Evolutionary conservation across 371 early-diverging fungal genomes (phyloP).

Genomic region (Ecytonucleospora hepatopenaei): DNA sequence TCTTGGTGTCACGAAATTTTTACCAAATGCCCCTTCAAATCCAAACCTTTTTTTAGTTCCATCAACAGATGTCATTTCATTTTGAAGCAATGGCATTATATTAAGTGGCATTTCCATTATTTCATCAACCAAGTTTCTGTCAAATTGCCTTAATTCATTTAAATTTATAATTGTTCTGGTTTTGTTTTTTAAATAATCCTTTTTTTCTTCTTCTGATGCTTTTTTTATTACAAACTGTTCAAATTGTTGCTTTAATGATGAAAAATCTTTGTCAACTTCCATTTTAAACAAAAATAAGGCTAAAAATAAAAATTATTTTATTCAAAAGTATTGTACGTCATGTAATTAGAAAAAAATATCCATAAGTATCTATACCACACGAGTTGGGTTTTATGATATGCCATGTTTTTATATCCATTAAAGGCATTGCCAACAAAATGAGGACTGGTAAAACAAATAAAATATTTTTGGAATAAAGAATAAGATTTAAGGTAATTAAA

Average conservation of each 20-base stretch:
- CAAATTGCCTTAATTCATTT: conserved; percentile 46
- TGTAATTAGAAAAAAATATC: conserved; percentile 77
- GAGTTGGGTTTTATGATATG: conserved; percentile 69
- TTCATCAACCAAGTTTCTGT: conserved; percentile 32
- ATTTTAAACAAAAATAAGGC: background rate
- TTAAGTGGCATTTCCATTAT: conserved; percentile 44
- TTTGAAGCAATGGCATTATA: conserved; percentile 52
- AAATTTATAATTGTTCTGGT: conserved; percentile 46
- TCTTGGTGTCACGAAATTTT: conserved; percentile 73
- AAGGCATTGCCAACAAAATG: background rate
- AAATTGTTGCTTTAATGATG: conserved; percentile 25
- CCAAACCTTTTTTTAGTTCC: conserved; percentile 57
- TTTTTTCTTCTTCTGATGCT: too few relatives aligned
- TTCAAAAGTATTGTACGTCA: conserved; percentile 57
- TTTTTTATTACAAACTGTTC: conserved; percentile 8
- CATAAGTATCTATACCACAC: conserved; percentile 86
- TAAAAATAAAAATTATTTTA: background rate
- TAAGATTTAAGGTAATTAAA: background rate
- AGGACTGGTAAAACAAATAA: background rate
- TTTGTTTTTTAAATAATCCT: too few relatives aligned
- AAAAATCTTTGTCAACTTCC: background rate
- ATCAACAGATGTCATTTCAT: conserved; percentile 23
- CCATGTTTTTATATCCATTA: conserved; percentile 63
- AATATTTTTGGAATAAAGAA: background rate
- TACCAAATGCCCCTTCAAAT: conserved; percentile 80